A percentile compares a stretch with the other conserved stretches of the same genome.
These are phyloP conservation scores for Aspergillus carlsbadensis DNA, from an alignment of 495 filamentous ascomycete genomes.

Conservation along the genomic window DNA sequence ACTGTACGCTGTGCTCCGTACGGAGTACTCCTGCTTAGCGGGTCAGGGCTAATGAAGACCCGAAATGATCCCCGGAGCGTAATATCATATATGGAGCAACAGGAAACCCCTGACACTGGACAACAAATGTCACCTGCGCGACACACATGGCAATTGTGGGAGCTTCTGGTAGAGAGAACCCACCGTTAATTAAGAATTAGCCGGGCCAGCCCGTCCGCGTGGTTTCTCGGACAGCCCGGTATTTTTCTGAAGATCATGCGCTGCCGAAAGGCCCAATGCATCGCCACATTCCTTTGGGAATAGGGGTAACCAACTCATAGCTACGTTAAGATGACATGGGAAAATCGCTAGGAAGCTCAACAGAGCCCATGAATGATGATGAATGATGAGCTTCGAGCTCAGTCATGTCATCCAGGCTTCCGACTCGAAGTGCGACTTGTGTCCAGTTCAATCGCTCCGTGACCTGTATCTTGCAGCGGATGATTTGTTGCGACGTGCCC, in stretches of 20 bases:
- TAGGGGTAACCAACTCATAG: not conserved
- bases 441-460: not conserved
- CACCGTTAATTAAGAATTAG: constrained; percentile 10
- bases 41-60: not conserved
- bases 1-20: too few species aligned
- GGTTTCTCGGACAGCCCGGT: constrained; percentile 5
- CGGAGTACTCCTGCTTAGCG: not conserved
- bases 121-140: constrained; percentile 1
- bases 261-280: too few species aligned
- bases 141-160: not conserved
- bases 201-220: constrained; percentile 9
- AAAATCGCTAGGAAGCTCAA: not conserved
- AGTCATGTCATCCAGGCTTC: not conserved
- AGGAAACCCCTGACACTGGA: not conserved
- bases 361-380: not conserved
- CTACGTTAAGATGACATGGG: too few species aligned
- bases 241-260: not conserved
- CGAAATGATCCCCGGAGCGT: not conserved
- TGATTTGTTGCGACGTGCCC: not conserved
- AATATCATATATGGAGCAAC: not conserved
- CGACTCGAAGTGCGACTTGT: not conserved
- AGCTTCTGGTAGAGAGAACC: not conserved
- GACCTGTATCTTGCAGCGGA: not conserved
- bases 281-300: not conserved
- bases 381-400: too few species aligned